Evolutionary conservation across 192 early-diverging fungal species (phyloP), one percentile per base, ranked within the genome.

Genomic region (Geranomyces michiganensis): DNA sequence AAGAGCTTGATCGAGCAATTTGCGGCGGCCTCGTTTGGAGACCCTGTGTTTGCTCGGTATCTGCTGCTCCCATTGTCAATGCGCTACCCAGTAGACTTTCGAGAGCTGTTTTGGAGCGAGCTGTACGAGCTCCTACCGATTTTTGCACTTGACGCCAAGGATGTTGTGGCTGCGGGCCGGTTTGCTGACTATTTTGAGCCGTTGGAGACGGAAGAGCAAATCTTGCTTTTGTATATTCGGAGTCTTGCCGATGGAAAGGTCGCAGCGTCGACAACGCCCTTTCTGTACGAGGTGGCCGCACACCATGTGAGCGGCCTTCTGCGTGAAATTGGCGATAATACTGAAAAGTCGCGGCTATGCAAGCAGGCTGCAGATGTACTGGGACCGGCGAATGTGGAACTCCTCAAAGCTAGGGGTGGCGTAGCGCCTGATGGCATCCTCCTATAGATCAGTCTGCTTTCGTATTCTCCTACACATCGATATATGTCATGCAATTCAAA

Each of bases 1-100:
- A 26, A 62, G 21, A 76, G 62, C 27, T 63, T 84, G 27, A 26
- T 81, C 5, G 70, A 76, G 44, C 82, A 80, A 5, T 84, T 62
- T 58, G 33, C 56, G 19, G 74, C 79, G 19, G 63, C 49, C 26
- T 81, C 79, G 26, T 84, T 74, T 59, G 79, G 77, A 5, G 75
- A 82, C 44, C 33, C 24, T 46, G 56, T 61, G 0, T 84, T 82
- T 56, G 55, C 64, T 2, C 65, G 32, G 26, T 76, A 74, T 55
- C 22, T 84, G 22, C 44, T 81, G 5, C 14, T 84, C 1, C 78
- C 76, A 5, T 27, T 80, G 9, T 45, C 61, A 12, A 79, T 73
- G 70, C 22, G 22, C 10, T 78, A 73, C 53, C 78, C 78, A 13
- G 33, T 46, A 15, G 82, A 83, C 66, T 80, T 64, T 47, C 76